Base-by-base conservation (phyloP, 2,329 filamentous ascomycete species). In the Mollisiaceae sp. region DNA sequence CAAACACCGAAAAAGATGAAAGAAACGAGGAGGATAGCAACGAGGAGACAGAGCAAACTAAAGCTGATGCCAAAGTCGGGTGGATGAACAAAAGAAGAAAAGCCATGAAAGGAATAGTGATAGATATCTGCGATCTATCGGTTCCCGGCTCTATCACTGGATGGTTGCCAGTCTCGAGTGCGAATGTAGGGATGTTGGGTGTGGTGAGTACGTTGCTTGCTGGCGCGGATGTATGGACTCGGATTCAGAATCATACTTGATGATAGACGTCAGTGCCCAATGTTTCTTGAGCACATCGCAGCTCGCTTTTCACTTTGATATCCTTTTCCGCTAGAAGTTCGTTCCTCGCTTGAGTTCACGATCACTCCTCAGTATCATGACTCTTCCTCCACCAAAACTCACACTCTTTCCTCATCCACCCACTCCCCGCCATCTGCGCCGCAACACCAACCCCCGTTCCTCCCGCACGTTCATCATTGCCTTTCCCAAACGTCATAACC, bases 181-280 rank as follows among this genome's bases (percentile, higher is more conserved):
- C 85, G 1, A 78, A 81, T 1, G 83, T 91, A 2, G 87, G 85
- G 1, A 63, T 83, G 9, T 82, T 82, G 9, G 90, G 89, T 83
- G 77, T 90, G 20, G 72, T 85, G 90, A 72, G 87, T 56, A 90
- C 89, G 0, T 58, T 89, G 4, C 73, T 91, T 45, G 87, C 87
- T 11, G 83, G 84, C 1, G 74, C 78, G 66, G 85, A 86, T 68
- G 83, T 88, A 2, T 92, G 90, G 90, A 81, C 83, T 8, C 43
- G 60, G 14, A 43, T 68, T 9, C 43, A 63, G 27, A 60, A 15
- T 11, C 45, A 24, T 2, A 27, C 35, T 18, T 24, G 18, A 20
- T 54, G 20, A 18, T n/a, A n/a, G n/a, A n/a, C n/a, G n/a, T n/a
- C n/a, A n/a, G n/a, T n/a, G n/a, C n/a, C n/a, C n/a, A n/a, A n/a